These are phyloP conservation scores for Phytophthora rubi DNA, from an alignment of 352 stramenopile species.

Conservation along the genomic window DNA sequence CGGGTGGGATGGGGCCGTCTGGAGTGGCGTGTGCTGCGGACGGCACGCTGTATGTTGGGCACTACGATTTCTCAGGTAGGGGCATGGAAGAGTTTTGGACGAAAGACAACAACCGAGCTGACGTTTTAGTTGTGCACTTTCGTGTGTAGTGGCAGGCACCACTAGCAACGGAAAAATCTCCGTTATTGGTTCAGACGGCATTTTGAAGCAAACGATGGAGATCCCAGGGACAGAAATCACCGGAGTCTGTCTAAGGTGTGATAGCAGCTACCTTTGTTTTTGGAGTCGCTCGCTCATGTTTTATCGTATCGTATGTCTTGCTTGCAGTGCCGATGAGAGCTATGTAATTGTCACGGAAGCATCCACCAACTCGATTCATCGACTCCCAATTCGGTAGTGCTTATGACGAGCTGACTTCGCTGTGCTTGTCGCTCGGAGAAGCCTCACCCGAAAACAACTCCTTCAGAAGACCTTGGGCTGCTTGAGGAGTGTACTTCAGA, in stretches of 20 bases:
- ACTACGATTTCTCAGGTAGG: slow-evolving; percentile 84
- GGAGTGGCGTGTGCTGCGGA: slow-evolving; percentile 68
- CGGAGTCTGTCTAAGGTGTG: slow-evolving; percentile 74
- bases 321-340: slow-evolving; percentile 52
- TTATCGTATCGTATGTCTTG: background rate
- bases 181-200: slow-evolving; percentile 58
- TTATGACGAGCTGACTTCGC: slow-evolving; percentile 30
- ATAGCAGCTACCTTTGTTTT: background rate
- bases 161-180: slow-evolving; percentile 66
- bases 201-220: slow-evolving; percentile 53
- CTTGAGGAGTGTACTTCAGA: slow-evolving; percentile 88
- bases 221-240: slow-evolving; percentile 79
- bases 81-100: background rate
- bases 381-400: slow-evolving; percentile 39
- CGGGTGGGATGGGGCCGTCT: slow-evolving; percentile 78
- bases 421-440: slow-evolving; percentile 24
- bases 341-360: slow-evolving; percentile 80
- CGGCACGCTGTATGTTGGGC: slow-evolving; percentile 77
- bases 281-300: slow-evolving; percentile 7
- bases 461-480: slow-evolving; percentile 79
- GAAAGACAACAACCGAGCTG: background rate
- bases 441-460: slow-evolving; percentile 81
- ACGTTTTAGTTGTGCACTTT: background rate
- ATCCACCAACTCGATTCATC: slow-evolving; percentile 75
- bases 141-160: slow-evolving; percentile 30